These are phyloP conservation scores for Closterium sp. DNA, from an alignment of 139 green algal genomes.

Conservation along the genomic window DNA sequence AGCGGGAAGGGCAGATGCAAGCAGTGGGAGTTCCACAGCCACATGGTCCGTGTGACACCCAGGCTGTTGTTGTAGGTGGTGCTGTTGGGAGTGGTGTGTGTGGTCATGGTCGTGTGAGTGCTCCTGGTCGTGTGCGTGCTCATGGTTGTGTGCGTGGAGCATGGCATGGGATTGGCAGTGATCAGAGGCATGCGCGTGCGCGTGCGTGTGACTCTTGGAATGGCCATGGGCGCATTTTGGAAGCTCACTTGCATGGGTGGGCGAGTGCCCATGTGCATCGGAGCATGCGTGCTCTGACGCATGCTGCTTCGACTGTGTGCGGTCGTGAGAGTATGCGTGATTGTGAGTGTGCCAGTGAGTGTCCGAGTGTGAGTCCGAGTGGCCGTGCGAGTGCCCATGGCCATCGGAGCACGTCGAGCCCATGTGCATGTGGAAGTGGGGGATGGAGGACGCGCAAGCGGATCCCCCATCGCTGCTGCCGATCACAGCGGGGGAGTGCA, in stretches of 20 bases:
- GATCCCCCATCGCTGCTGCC: not conserved
- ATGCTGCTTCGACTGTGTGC: not conserved
- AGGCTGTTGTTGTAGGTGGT: not conserved
- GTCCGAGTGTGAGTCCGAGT: not conserved
- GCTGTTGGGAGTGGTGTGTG: not conserved
- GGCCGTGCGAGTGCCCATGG: not conserved
- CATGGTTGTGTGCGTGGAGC: constrained; percentile 20
- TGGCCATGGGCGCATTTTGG: not conserved
- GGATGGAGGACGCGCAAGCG: constrained; percentile 45
- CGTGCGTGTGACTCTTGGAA: constrained; percentile 32
- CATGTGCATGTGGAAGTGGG: not conserved
- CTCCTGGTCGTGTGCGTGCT: not conserved
- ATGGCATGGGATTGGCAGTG: constrained; percentile 39
- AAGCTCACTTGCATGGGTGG: not conserved
- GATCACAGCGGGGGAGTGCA: not conserved
- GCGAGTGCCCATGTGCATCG: not conserved
- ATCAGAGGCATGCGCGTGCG: constrained; percentile 49
- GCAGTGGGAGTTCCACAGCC: not conserved
- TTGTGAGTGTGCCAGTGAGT: not conserved
- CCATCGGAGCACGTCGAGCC: not conserved
- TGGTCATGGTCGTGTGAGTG: not conserved
- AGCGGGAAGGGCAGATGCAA: not conserved
- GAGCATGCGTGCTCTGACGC: not conserved
- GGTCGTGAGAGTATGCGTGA: not conserved
- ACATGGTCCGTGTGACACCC: not conserved